These are phyloP conservation scores for Gonium pectorale DNA, from an alignment of 139 green algal genomes.

Conservation along the genomic window DNA sequence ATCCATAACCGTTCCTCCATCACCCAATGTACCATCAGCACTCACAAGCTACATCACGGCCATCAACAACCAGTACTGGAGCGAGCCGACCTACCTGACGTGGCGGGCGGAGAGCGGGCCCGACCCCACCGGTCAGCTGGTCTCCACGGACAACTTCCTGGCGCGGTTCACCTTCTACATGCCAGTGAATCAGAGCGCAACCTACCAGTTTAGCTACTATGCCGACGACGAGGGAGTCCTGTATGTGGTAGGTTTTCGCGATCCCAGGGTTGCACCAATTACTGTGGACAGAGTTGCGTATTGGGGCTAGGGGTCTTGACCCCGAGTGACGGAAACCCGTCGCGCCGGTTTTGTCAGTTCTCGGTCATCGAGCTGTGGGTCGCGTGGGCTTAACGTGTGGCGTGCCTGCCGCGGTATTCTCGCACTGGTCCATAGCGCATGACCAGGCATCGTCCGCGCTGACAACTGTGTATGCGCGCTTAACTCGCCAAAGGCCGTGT, in stretches of 20 bases:
- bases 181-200: background rate
- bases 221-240: background rate
- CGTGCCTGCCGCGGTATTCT: too few species aligned
- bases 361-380: background rate
- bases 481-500: background rate
- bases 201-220: background rate
- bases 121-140: too few species aligned
- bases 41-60: too few species aligned
- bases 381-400: background rate
- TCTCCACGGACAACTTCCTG: background rate
- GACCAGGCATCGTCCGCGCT: too few species aligned
- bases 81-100: too few species aligned
- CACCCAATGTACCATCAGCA: too few species aligned
- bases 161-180: conserved; percentile 49
- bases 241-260: background rate
- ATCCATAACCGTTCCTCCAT: too few species aligned
- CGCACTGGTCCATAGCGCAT: too few species aligned
- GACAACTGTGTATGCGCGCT: background rate
- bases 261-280: too few species aligned
- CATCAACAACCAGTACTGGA: too few species aligned
- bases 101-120: too few species aligned
- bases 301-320: background rate
- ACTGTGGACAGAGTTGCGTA: background rate
- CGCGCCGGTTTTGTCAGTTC: background rate
- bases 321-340: background rate